Evolutionary conservation across 2,329 filamentous ascomycete species (phyloP), one percentile per base, ranked within the genome.

Genomic region (Pyricularia pennisetigena): DNA sequence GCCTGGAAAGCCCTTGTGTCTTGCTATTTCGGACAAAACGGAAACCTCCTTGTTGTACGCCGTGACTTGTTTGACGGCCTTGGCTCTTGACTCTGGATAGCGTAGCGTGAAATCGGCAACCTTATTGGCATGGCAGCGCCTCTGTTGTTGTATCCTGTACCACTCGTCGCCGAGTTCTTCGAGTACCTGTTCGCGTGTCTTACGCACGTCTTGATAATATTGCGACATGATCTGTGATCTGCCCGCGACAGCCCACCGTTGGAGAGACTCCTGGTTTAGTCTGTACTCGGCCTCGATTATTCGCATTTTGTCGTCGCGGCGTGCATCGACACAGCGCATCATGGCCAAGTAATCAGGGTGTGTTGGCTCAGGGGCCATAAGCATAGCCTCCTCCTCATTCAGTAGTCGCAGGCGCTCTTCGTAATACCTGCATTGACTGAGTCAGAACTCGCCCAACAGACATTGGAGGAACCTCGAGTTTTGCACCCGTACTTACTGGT

Each of bases 41-140:
- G 94, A 97, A 4, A 99, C 94, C 77, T 99, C 95, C 72, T 90
- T 91, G 77, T 97, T 98, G 81, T 98, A 98, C 64, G 94, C 91
- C 66, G 93, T 86, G 73, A 97, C 94, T 71, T 97, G 91, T 70
- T 88, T 85, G 70, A 97, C 86, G 74, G 94, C 92, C 74, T 94
- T 90, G 30, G 89, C 86, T 70, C 89, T 87, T 71, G 90, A 89
- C 66, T 89, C 87, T 8, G 93, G 91, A 75, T 96, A 96, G 68
- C 90, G 87, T 72, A 96, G 86, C 68, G 90, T 89, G 75, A 91
- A 97, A 73, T 95, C 92, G 59, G 91, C 88, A 71, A 94, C 87
- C 70, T 90, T 89, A 74, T 92, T 90, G 70, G 92, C 90, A 70
- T 89, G 88, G 23, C 75, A 75, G 67, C 77, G 72, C 69, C 95